These are phyloP conservation scores for Thermochaetoides dissita DNA, from an alignment of 2,329 filamentous ascomycete species.

Conservation along the genomic window DNA sequence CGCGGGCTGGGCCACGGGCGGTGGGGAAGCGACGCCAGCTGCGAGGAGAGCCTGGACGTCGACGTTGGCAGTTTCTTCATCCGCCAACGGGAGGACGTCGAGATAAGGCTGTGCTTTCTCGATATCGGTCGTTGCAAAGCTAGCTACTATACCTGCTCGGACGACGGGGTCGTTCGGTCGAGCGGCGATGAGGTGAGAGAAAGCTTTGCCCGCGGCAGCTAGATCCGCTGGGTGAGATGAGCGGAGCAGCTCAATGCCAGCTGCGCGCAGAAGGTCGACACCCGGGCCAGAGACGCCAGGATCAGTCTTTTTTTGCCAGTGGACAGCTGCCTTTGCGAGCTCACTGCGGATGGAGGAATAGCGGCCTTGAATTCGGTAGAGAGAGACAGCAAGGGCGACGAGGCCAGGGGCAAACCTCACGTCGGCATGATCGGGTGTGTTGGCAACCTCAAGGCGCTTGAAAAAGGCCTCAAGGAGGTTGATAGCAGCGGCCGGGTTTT, in stretches of 20 bases:
- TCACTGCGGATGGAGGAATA: slow-evolving; percentile 57
- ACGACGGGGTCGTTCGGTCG: slow-evolving; percentile 56
- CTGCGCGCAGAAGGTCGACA: slow-evolving; percentile 61
- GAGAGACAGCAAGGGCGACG: slow-evolving; percentile 61
- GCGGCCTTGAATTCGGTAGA: slow-evolving; percentile 66
- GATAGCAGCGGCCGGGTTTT: slow-evolving; percentile 61
- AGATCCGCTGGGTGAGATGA: slow-evolving; percentile 58
- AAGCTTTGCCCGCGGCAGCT: slow-evolving; percentile 60
- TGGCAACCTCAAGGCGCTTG: slow-evolving; percentile 51
- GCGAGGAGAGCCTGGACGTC: slow-evolving; percentile 49
- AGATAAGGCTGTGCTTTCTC: slow-evolving; percentile 41
- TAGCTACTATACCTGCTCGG: slow-evolving; percentile 73
- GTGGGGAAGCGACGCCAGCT: slow-evolving; percentile 46
- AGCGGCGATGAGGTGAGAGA: slow-evolving; percentile 53
- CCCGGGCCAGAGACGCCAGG: slow-evolving; percentile 19
- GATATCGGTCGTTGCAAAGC: slow-evolving; percentile 51
- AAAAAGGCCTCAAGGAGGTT: slow-evolving; percentile 65
- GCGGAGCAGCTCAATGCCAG: slow-evolving; percentile 68
- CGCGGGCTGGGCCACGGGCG: slow-evolving; percentile 21
- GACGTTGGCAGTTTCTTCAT: slow-evolving; percentile 45
- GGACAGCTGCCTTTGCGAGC: slow-evolving; percentile 61
- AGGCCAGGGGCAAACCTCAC: slow-evolving; percentile 74
- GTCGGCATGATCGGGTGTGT: slow-evolving; percentile 42
- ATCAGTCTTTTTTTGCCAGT: slow-evolving; percentile 54
- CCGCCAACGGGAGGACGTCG: slow-evolving; percentile 45